These are phyloP conservation scores for Phytophthora foliorum DNA, from an alignment of 352 stramenopile genomes.

Conservation along the genomic window DNA sequence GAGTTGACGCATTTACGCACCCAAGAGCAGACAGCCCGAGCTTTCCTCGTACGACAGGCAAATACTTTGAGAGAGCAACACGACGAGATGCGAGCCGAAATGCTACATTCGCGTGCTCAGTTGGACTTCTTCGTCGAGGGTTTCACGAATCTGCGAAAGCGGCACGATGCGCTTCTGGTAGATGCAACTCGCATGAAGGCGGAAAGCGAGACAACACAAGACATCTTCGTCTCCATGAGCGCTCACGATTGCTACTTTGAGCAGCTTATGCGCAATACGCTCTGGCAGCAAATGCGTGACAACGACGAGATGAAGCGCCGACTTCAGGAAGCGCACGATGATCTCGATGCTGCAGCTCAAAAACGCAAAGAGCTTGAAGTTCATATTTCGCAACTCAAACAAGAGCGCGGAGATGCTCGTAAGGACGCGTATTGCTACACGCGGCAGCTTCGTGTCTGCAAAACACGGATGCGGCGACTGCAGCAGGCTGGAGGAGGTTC, in stretches of 20 bases:
- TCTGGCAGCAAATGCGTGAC: conserved; percentile 51
- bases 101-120: conserved; percentile 69
- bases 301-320: conserved; percentile 43
- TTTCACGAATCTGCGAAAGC: conserved; percentile 71
- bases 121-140: conserved; percentile 86
- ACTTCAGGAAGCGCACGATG: conserved; percentile 30
- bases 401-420: conserved; percentile 54
- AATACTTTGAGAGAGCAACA: conserved; percentile 58
- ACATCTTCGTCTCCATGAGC: conserved; percentile 69
- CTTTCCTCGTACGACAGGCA: conserved; percentile 65
- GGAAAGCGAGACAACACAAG: conserved; percentile 66
- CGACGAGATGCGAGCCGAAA: conserved; percentile 65
- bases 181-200: conserved; percentile 65
- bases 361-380: conserved; percentile 53
- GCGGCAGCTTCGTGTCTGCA: conserved; percentile 60
- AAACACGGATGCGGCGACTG: conserved; percentile 44
- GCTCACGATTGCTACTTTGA: conserved; percentile 69
- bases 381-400: conserved; percentile 58
- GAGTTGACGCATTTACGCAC: conserved; percentile 61
- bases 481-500: conserved; percentile 31
- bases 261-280: conserved; percentile 56
- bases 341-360: conserved; percentile 38
- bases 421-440: conserved; percentile 75
- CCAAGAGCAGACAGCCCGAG: conserved; percentile 69
- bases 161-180: conserved; percentile 70